Conservation (phyloP, 371 early-diverging fungal species). For the Coemansia sp. region DNA sequence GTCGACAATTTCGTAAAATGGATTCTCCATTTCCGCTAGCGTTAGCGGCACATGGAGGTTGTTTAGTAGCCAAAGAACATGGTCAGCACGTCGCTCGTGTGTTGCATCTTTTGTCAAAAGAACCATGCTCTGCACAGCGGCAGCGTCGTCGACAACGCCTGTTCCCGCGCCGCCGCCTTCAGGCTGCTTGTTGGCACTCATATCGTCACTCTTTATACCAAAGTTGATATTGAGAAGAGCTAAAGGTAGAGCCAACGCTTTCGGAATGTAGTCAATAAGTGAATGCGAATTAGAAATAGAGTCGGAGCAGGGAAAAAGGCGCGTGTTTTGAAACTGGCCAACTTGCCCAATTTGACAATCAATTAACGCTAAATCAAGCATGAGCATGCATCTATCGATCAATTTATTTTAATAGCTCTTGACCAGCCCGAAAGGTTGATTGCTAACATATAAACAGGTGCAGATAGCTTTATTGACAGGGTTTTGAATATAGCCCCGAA, state of each 20-base stretch:
- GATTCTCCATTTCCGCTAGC: slow-evolving; percentile 31
- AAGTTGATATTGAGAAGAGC: neutral
- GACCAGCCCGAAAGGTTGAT: too few species aligned
- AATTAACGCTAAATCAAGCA: too few species aligned
- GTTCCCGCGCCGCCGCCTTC: slow-evolving; percentile 3
- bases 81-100: slow-evolving; percentile 40
- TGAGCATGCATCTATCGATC: neutral
- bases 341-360: neutral
- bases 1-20: slow-evolving; percentile 30
- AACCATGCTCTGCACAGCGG: slow-evolving; percentile 25
- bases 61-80: slow-evolving; percentile 42
- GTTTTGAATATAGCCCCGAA: too few species aligned
- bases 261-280: neutral
- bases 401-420: slow-evolving; percentile 14
- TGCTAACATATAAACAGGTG: too few species aligned
- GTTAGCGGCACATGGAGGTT: slow-evolving; percentile 38
- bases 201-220: neutral
- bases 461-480: too few species aligned
- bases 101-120: slow-evolving; percentile 17
- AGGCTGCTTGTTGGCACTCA: slow-evolving; percentile 6
- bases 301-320: neutral
- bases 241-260: neutral
- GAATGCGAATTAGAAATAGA: neutral
- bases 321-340: neutral
- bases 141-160: slow-evolving; percentile 7